Evolutionary conservation across 2,329 filamentous ascomycete species (phyloP).

Genomic region (Colletotrichum tamarilloi): DNA sequence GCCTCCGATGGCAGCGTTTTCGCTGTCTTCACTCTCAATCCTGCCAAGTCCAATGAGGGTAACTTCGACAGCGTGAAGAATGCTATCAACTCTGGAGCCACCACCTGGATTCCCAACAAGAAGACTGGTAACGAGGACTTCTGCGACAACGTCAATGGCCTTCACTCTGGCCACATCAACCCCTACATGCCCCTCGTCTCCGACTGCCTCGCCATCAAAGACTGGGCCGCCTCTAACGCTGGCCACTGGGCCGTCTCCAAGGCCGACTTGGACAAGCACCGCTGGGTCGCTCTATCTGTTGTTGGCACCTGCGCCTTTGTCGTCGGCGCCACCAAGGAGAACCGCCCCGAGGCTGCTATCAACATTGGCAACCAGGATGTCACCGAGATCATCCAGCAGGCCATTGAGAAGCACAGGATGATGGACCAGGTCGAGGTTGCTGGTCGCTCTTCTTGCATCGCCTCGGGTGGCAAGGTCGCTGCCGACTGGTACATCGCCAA

Average conservation of each 20-base stretch:
- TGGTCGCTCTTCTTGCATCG: constrained; percentile 7
- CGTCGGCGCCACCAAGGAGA: neutral
- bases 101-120: neutral
- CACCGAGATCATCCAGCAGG: neutral
- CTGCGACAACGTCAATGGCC: neutral
- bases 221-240: constrained; percentile 12
- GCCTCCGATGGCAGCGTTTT: neutral
- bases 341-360: neutral
- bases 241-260: constrained; percentile 13
- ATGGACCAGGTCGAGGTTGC: neutral
- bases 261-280: neutral
- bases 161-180: neutral
- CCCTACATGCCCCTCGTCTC: neutral
- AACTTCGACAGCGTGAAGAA: neutral
- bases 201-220: neutral
- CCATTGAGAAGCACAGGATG: neutral
- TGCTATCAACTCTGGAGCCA: neutral
- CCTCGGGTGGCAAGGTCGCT: neutral
- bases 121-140: neutral
- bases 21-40: neutral
- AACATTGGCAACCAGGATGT: neutral
- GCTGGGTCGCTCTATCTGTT: neutral
- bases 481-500: constrained; percentile 1
- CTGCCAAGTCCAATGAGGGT: neutral
- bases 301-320: neutral